Percentiles rank a stretch among this genome's conserved stretches.
phyloP scores from a whole-genome alignment of 352 stramenopile species.

The Hyphochytrium catenoides region DNA sequence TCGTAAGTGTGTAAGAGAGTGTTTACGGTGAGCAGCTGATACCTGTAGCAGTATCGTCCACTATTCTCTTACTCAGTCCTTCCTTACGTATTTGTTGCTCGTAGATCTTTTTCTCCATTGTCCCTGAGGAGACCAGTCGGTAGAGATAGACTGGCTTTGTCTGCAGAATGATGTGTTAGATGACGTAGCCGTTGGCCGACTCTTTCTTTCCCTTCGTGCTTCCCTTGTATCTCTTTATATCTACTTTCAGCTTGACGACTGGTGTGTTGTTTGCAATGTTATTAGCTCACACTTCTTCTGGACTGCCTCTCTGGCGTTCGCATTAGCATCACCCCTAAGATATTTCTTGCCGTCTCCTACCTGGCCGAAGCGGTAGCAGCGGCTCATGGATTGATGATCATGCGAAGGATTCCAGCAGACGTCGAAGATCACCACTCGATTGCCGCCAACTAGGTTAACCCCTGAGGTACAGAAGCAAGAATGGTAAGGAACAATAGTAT shows the following conservation, averaged over 20 bases:
- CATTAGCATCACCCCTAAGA: too few species aligned
- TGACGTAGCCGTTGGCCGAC: too few species aligned
- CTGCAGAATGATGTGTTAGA: too few species aligned
- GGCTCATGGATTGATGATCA: constrained; percentile 73
- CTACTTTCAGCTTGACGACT: too few species aligned
- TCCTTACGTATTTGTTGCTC: constrained; percentile 69
- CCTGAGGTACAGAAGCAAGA: constrained; percentile 14
- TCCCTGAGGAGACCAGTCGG: constrained; percentile 63
- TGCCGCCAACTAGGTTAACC: constrained; percentile 63
- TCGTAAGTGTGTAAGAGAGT: too few species aligned
- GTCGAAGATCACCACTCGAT: constrained; percentile 71
- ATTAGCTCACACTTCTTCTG: too few species aligned
- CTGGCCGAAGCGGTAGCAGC: constrained; percentile 75
- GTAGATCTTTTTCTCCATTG: constrained; percentile 80
- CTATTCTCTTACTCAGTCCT: constrained; percentile 57
- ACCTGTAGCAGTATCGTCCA: constrained; percentile 48
- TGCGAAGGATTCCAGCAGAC: constrained; percentile 75
- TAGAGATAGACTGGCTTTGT: constrained; percentile 75
- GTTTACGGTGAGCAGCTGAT: not conserved
- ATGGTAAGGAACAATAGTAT: constrained; percentile 9
- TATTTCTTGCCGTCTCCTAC: too few species aligned
- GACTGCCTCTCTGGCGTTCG: too few species aligned
- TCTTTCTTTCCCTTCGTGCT: too few species aligned
- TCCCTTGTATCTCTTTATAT: too few species aligned
- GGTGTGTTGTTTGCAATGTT: too few species aligned